Conservation (phyloP, 2,329 filamentous ascomycete genomes). For the Aspergillus sp. region DNA sequence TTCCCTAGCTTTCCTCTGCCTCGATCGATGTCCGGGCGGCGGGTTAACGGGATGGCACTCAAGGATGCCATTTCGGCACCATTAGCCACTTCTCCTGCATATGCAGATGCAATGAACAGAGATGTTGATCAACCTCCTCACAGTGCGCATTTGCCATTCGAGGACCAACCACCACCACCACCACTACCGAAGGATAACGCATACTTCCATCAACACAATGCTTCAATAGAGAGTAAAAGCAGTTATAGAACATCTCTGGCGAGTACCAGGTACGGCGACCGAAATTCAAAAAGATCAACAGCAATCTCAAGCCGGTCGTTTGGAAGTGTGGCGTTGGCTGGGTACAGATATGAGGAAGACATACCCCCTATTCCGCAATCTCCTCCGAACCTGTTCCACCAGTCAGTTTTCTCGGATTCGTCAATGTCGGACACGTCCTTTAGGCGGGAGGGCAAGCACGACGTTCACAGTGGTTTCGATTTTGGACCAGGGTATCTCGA, state of each 20-base stretch:
- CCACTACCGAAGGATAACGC: conserved; percentile 13
- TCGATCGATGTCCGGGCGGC: conserved; percentile 28
- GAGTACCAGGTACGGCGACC: conserved; percentile 38
- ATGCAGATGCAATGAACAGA: conserved; percentile 5
- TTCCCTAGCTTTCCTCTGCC: conserved; percentile 55
- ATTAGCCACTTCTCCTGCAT: conserved; percentile 18
- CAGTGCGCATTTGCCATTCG: conserved; percentile 11
- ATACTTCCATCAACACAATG: conserved; percentile 19
- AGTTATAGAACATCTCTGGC: conserved; percentile 43
- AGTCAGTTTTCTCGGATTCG: conserved; percentile 25
- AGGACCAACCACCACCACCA: conserved; percentile 7
- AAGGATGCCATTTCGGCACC: conserved; percentile 22
- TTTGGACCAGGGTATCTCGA: conserved; percentile 22
- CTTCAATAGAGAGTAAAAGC: conserved; percentile 36
- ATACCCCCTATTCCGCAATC: conserved; percentile 33
- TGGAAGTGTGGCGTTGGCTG: conserved; percentile 30
- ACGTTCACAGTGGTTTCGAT: conserved; percentile 31
- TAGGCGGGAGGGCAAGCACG: conserved; percentile 20
- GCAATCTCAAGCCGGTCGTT: conserved; percentile 31
- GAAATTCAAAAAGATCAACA: conserved; percentile 29
- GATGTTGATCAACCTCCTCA: conserved; percentile 2
- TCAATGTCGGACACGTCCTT: conserved; percentile 23
- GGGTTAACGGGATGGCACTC: conserved; percentile 23
- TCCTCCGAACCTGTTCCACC: conserved; percentile 18
- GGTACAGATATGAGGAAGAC: conserved; percentile 31